Conservation (phyloP, 2,329 filamentous ascomycete species). For the Trichoderma endophyticum region DNA sequence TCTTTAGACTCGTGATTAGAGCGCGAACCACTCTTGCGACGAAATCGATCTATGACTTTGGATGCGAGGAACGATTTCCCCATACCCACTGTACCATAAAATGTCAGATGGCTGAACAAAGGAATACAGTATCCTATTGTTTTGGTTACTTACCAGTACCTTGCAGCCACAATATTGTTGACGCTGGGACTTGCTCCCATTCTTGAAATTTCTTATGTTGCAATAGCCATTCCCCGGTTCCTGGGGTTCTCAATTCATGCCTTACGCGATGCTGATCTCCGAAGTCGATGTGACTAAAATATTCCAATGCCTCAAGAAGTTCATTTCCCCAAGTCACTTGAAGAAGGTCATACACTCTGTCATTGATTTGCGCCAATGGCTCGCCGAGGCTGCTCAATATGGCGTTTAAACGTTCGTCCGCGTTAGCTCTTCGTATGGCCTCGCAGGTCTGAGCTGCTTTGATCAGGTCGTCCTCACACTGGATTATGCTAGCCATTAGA, state of each 20-base stretch:
- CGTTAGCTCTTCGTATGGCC: not conserved
- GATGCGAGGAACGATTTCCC: conserved; percentile 7
- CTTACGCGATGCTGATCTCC: not conserved
- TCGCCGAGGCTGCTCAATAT: not conserved
- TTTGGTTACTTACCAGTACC: not conserved
- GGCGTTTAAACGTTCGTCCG: not conserved
- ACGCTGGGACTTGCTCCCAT: not conserved
- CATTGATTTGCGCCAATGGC: not conserved
- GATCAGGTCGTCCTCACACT: not conserved
- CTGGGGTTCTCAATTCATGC: not conserved
- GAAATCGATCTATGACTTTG: not conserved
- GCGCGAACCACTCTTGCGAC: not conserved
- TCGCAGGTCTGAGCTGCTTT: not conserved
- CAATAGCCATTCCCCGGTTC: not conserved
- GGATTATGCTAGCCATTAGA: not conserved
- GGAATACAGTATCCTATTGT: not conserved
- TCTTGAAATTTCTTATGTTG: not conserved
- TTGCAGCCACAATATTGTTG: conserved; percentile 5
- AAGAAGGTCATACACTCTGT: not conserved
- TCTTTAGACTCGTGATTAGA: not conserved
- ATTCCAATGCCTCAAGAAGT: not conserved
- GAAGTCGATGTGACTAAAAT: not conserved
- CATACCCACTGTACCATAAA: not conserved
- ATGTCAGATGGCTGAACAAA: not conserved
- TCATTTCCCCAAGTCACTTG: not conserved